phyloP scores from a whole-genome alignment of 192 early-diverging fungal genomes.

The Rhizoclosmatium globosum region DNA sequence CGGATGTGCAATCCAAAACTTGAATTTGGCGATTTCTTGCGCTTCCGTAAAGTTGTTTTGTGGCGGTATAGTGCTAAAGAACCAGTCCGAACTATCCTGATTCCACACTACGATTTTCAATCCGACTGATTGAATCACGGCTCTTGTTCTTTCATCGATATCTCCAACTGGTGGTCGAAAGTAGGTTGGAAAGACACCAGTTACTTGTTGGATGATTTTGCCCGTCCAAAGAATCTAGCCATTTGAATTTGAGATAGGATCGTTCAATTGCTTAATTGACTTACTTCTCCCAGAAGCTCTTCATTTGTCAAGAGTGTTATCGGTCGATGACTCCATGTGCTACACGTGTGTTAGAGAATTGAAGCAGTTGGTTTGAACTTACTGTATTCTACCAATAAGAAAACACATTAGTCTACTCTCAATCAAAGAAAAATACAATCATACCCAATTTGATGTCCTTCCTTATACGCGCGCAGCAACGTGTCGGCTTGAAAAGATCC shows the following conservation, averaged over 20 bases:
- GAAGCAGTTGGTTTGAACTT: not conserved
- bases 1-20: constrained; percentile 19
- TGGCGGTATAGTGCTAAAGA: not conserved
- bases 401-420: not conserved
- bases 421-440: not conserved
- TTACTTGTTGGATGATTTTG: constrained; percentile 56
- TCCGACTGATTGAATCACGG: constrained; percentile 62
- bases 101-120: constrained; percentile 52
- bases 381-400: constrained; percentile 16
- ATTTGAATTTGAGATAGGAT: too few species aligned
- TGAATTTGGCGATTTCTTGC: not conserved
- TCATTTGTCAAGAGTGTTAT: constrained; percentile 66
- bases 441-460: constrained; percentile 68
- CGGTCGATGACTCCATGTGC: constrained; percentile 67
- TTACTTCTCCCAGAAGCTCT: constrained; percentile 65
- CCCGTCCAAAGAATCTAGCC: constrained; percentile 53
- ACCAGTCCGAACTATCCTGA: constrained; percentile 23
- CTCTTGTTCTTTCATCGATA: constrained; percentile 66
- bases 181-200: constrained; percentile 62
- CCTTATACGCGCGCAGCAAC: constrained; percentile 57
- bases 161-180: constrained; percentile 75
- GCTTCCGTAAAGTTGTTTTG: constrained; percentile 23
- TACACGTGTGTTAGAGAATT: not conserved
- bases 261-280: not conserved
- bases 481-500: constrained; percentile 35